phyloP scores from a whole-genome alignment of 1,284 basidiomycete genomes.

The Vanrija sp. region DNA sequence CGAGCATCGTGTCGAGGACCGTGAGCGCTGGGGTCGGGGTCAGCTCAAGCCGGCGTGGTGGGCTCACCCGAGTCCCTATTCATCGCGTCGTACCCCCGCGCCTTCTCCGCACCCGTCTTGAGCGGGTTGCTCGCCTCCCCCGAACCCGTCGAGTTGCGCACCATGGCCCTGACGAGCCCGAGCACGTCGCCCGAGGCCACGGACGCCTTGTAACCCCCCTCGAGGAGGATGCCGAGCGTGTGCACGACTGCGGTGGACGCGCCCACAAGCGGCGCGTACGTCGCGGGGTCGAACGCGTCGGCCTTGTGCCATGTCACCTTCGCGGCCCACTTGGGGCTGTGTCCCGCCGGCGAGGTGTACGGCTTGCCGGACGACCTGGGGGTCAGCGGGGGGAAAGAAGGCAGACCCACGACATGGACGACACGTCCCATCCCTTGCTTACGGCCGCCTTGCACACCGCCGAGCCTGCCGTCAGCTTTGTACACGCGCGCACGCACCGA shows the following conservation, averaged over 20 bases:
- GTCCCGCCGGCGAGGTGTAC: conserved; percentile 81
- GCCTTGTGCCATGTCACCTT: conserved; percentile 81
- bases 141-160: conserved; percentile 44
- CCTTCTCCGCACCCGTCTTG: conserved; percentile 47
- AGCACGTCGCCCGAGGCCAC: conserved; percentile 59
- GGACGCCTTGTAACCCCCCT: conserved; percentile 74
- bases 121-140: conserved; percentile 61
- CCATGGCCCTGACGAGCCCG: conserved; percentile 54
- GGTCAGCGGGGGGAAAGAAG: background rate
- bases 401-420: conserved; percentile 70
- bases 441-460: conserved; percentile 84
- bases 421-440: conserved; percentile 76
- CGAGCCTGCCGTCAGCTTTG: conserved; percentile 61
- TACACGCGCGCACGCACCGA: conserved; percentile 57
- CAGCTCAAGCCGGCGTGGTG: too few relatives aligned
- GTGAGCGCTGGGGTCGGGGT: conserved; percentile 57
- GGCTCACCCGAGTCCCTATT: conserved; percentile 94
- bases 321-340: conserved; percentile 79
- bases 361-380: conserved; percentile 77
- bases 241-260: conserved; percentile 75
- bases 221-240: conserved; percentile 88
- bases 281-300: conserved; percentile 69
- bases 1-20: conserved; percentile 67
- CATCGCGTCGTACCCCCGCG: conserved; percentile 65
- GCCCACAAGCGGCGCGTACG: conserved; percentile 67